phyloP scores from a whole-genome alignment of 257 asterid species.

The Scutellaria baicalensis region DNA sequence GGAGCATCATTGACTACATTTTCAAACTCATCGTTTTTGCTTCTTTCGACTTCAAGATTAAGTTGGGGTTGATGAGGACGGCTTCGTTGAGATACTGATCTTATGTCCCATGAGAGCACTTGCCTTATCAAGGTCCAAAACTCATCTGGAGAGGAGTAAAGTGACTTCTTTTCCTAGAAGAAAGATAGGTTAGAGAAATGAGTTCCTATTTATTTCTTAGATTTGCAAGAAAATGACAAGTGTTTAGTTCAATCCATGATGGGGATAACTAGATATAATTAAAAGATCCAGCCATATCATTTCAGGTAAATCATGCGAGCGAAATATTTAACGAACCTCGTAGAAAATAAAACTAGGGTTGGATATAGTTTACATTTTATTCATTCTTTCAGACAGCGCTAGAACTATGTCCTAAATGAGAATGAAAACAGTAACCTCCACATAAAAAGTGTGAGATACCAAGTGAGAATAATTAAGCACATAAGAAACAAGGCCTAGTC shows the following conservation, averaged over 20 bases:
- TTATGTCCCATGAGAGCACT: conserved; percentile 85
- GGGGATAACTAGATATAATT: neutral
- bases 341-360: too few species aligned
- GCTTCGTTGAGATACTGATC: conserved; percentile 74
- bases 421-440: neutral
- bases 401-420: neutral
- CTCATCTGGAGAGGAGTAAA: conserved; percentile 60
- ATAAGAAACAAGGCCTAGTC: neutral
- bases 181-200: neutral
- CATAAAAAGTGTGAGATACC: neutral
- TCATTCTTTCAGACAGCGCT: neutral
- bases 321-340: neutral
- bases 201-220: neutral
- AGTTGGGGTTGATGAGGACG: conserved; percentile 32
- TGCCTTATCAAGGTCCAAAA: conserved; percentile 56
- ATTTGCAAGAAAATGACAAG: neutral
- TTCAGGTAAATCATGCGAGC: neutral
- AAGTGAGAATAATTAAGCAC: neutral
- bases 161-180: conserved; percentile 59
- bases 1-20: neutral
- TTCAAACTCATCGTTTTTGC: neutral
- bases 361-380: too few species aligned
- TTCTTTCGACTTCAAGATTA: conserved; percentile 5
- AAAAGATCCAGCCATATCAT: neutral
- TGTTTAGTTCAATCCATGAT: neutral